phyloP scores from a whole-genome alignment of 768 basidiomycete genomes.

The Tremella fuciformis region DNA sequence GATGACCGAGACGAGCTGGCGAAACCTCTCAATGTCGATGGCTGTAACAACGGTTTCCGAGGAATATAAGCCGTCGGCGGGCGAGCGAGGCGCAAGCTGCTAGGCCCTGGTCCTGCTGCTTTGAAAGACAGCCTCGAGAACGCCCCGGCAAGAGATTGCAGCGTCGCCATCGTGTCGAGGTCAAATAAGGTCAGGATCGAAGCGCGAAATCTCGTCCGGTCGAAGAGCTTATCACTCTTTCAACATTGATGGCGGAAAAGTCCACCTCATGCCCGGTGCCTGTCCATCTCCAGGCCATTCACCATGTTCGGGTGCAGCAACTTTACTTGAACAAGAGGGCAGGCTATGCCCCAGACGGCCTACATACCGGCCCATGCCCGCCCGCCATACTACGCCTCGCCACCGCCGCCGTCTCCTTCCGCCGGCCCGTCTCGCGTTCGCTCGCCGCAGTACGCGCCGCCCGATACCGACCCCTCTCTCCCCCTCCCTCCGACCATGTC shows the following conservation, averaged over 20 bases:
- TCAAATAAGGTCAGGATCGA: too few relatives aligned
- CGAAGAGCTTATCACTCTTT: too few relatives aligned
- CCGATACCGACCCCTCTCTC: constrained; percentile 29
- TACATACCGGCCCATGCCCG: constrained; percentile 38
- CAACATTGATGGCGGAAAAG: too few relatives aligned
- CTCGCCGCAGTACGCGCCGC: constrained; percentile 41
- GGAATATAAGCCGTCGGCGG: constrained; percentile 34
- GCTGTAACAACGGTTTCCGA: constrained; percentile 12
- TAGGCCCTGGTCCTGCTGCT: constrained; percentile 6
- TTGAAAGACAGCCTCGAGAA: constrained; percentile 20
- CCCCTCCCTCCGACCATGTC: constrained; percentile 22
- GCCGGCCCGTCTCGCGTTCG: neutral
- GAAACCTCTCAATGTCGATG: constrained; percentile 21
- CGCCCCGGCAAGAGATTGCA: constrained; percentile 7
- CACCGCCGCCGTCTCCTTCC: constrained; percentile 15
- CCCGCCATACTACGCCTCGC: constrained; percentile 25
- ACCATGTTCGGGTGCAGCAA: constrained; percentile 20
- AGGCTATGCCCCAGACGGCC: too few relatives aligned
- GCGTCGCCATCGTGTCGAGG: neutral
- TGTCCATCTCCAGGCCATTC: neutral
- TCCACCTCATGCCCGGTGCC: too few relatives aligned
- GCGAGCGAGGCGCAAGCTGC: neutral
- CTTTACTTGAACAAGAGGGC: too few relatives aligned
- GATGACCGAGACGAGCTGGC: constrained; percentile 18
- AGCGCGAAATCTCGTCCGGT: too few relatives aligned